Evolutionary conservation across 306 rosid genomes (phyloP), one percentile per base, ranked within the genome.

Genomic region (Vigna reflexopilosa): DNA sequence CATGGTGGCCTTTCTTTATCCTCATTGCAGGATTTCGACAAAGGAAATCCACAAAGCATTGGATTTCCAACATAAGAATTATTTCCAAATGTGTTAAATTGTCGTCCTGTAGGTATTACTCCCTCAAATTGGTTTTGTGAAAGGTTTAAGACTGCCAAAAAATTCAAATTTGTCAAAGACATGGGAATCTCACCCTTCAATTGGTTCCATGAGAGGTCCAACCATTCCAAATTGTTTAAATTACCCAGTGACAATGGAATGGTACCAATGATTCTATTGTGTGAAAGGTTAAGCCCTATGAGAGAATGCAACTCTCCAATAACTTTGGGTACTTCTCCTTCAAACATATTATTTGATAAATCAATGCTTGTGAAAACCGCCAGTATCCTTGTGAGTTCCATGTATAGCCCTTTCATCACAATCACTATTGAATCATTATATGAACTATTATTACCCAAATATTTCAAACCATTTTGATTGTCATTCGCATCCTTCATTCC

Each of bases 121-220:
- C 89, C 87, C 4, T 16, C 80, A 2, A 85, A 38, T 0, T 32
- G 40, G 59, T 85, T 85, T 28, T 71, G 30, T 42, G 81, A 77
- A 67, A 77, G 68, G 36, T 87, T 87, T 9, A 7, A 47, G 54
- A 48, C 0, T 1, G 40, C 16, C 0, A 87, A 78, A 15, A n/a
- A 84, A 7, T 57, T 77, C 28, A 88, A 24, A 62, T 10, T 59
- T 9, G 44, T 19, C 68, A 85, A 44, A 69, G 73, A 9, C 50
- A 4, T 0, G 0, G 89, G 91, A 77, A 83, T 76, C 13, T 72
- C 40, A 0, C 88, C 88, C 0, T 0, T 8, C 2, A 83, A 42
- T 3, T 56, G 26, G 50, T 85, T 88, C 59, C 66, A 58, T 14
- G 87, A 86, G 16, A 89, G 81, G 38, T 83, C 89, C 30, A 89